Evolutionary conservation across 1,284 basidiomycete genomes (phyloP), one percentile per base, ranked within the genome.

Genomic region (Salmacisia buchloeana): DNA sequence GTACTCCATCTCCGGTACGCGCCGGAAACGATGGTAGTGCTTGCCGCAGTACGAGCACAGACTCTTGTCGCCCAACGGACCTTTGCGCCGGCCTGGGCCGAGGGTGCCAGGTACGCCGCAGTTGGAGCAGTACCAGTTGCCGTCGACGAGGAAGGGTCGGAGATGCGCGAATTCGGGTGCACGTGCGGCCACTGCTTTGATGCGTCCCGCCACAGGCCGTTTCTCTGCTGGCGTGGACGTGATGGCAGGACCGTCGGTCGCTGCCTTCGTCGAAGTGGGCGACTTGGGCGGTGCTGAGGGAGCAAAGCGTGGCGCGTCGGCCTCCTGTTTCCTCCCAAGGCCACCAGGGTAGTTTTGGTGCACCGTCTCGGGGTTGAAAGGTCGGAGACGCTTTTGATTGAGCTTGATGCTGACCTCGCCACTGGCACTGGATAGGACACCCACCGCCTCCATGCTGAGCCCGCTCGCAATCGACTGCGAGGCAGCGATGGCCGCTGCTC

Each of bases 11-110:
- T 66, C 62, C 31, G 68, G 62, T 23, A 77, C 68, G 56, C 75
- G 72, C 27, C 77, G 71, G 59, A 75, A 73, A 21, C 74, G 72
- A 66, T 77, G 75, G 59, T 69, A 78, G 58, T 54, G 85, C 88
- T 78, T 83, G 89, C 93, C 91, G 81, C 94, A 97, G 33, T 87
- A 85, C 43, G 89, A 91, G 81, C 94, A 97, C 76, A 96, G 87
- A 23, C 88, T 89, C 81, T 93, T 92, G 76, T 92, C 88, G 27
- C 93, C 92, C 63, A 92, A 81, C 2, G 91, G 91, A 2, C 92
- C 92, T 79, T 94, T 94, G 70, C 77, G 67, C 62, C 60, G 69
- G 33, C 70, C 70, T 12, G 74, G 61, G 35, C 68, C 71, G 0
- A 79, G 62, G 43, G 65, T 65, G 21, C 71, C 77, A 2, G 77